These are phyloP conservation scores for Paspalum vaginatum DNA, from an alignment of 176 grass and related monocot species.

Conservation along the genomic window DNA sequence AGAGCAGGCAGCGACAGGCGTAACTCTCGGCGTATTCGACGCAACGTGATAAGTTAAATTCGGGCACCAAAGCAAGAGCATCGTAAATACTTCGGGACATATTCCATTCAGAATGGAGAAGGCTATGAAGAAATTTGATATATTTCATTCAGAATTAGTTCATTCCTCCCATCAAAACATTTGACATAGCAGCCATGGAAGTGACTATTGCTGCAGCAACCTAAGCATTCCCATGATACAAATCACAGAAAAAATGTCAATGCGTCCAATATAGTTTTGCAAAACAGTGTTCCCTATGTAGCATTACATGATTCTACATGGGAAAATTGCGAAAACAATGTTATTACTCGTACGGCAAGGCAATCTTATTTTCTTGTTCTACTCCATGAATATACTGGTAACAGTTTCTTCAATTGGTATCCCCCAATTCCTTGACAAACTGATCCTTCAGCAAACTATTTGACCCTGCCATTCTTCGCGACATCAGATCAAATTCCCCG, in stretches of 20 bases:
- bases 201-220: background rate
- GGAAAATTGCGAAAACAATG: background rate
- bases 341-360: slow-evolving; percentile 2
- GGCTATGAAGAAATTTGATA: background rate
- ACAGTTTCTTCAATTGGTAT: slow-evolving; percentile 32
- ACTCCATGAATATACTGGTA: background rate
- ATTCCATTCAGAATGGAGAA: background rate
- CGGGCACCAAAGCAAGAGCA: no score
- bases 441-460: slow-evolving; percentile 76
- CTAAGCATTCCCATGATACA: background rate
- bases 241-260: background rate
- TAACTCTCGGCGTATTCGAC: no score
- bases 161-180: background rate
- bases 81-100: background rate
- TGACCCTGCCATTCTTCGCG: slow-evolving; percentile 74
- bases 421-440: slow-evolving; percentile 56
- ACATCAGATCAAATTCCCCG: slow-evolving; percentile 75
- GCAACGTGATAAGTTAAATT: no score
- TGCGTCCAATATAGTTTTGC: background rate
- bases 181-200: background rate
- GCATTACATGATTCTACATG: slow-evolving; percentile 15
- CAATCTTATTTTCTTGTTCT: slow-evolving; percentile 31
- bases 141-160: background rate
- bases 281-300: background rate
- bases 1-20: no score